Percentiles rank a stretch among this genome's conserved stretches.
Conservation (phyloP, 768 basidiomycete genomes). For the Hygrophoropsis aurantiaca region DNA sequence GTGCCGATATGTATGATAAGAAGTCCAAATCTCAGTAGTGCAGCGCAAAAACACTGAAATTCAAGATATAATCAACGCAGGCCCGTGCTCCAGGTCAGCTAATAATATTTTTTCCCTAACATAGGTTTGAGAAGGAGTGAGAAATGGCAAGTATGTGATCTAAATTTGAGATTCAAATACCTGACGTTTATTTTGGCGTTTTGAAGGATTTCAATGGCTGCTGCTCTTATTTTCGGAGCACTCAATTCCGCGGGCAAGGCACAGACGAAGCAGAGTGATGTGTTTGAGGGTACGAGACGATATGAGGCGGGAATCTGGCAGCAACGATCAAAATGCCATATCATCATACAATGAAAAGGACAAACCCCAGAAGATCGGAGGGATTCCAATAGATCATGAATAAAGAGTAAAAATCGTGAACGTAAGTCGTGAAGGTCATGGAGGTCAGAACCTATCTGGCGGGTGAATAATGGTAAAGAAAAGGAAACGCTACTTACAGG, state of each 20-base stretch:
- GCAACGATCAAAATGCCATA: constrained; percentile 7
- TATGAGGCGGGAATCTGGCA: constrained; percentile 62
- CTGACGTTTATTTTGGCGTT: constrained; percentile 41
- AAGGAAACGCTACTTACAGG: constrained; percentile 43
- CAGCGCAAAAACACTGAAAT: constrained; percentile 1
- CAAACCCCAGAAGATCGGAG: constrained; percentile 63
- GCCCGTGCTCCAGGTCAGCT: constrained; percentile 50
- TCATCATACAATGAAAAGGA: constrained; percentile 7
- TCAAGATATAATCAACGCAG: constrained; percentile 58
- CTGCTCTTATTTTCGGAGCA: constrained; percentile 40
- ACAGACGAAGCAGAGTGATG: constrained; percentile 58
- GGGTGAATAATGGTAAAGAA: neutral
- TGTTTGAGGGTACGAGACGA: constrained; percentile 59
- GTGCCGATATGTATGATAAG: constrained; percentile 6
- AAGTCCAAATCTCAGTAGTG: neutral
- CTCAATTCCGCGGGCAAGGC: constrained; percentile 46
- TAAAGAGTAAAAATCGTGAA: constrained; percentile 58
- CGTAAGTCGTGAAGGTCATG: constrained; percentile 69
- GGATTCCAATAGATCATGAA: constrained; percentile 61
- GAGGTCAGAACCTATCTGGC: constrained; percentile 56
- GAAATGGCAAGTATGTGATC: constrained; percentile 5
- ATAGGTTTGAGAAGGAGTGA: neutral
- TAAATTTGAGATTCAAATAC: constrained; percentile 32
- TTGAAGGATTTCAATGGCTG: constrained; percentile 46
- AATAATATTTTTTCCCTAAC: constrained; percentile 49